phyloP scores from a whole-genome alignment of 345 rosid genomes.

The Lumnitzera racemosa region DNA sequence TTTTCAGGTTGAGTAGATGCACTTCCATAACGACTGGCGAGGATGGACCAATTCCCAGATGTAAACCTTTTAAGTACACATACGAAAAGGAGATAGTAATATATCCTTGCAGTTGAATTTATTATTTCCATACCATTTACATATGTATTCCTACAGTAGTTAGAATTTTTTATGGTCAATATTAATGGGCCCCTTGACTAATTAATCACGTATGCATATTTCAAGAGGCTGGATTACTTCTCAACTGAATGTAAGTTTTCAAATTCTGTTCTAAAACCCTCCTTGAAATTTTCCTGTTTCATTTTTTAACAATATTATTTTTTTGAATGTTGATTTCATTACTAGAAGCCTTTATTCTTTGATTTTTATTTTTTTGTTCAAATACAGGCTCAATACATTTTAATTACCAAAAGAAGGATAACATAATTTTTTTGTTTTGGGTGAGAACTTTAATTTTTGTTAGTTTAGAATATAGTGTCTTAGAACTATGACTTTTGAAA shows the following conservation, averaged over 20 bases:
- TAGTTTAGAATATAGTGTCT: too few relatives aligned
- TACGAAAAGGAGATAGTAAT: constrained; percentile 97
- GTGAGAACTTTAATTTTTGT: too few relatives aligned
- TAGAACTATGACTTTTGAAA: too few relatives aligned
- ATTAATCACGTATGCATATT: constrained; percentile 79
- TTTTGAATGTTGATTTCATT: not conserved
- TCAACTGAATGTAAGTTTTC: constrained; percentile 91
- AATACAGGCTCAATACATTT: too few relatives aligned
- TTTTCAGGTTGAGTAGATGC: constrained; percentile 70
- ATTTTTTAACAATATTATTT: not conserved
- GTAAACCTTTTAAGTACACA: constrained; percentile 94
- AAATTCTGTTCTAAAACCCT: not conserved
- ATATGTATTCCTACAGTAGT: not conserved
- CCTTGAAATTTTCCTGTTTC: not conserved
- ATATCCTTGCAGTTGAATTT: constrained; percentile 50
- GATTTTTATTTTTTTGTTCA: too few relatives aligned
- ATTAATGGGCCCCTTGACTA: constrained; percentile 43
- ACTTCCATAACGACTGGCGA: constrained; percentile 86
- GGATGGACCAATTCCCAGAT: constrained; percentile 93
- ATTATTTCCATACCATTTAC: constrained; percentile 3
- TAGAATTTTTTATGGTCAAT: not conserved
- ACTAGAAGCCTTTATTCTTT: too few relatives aligned
- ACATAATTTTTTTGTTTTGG: too few relatives aligned
- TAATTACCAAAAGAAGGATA: too few relatives aligned
- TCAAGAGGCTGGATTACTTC: constrained; percentile 95